phyloP scores from a whole-genome alignment of 225 moss, liverwort and hornwort genomes.

The Antitrichia curtipendula region DNA sequence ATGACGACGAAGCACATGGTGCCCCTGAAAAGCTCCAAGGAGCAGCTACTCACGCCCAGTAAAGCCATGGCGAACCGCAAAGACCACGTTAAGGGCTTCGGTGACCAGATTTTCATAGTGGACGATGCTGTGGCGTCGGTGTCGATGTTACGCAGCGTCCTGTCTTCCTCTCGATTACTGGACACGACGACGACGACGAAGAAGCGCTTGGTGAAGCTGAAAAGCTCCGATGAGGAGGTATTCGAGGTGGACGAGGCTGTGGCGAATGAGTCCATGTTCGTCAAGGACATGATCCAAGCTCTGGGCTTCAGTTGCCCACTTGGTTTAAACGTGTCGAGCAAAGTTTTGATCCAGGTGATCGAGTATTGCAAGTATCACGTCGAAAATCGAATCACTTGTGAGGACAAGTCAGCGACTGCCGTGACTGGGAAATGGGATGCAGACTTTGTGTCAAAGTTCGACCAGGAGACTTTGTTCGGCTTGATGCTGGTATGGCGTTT shows the following conservation, averaged over 20 bases:
- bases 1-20: not conserved
- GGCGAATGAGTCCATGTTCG: conserved; percentile 6
- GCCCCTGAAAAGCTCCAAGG: not conserved
- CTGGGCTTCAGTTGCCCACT: not conserved
- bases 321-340: conserved; percentile 18
- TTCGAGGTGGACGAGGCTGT: conserved; percentile 28
- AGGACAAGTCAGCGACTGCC: not conserved
- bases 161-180: not conserved
- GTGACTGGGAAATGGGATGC: conserved; percentile 5
- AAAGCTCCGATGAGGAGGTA: conserved; percentile 8
- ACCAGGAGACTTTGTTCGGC: conserved; percentile 9
- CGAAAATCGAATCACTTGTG: conserved; percentile 1
- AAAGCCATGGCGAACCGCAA: not conserved
- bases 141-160: not conserved
- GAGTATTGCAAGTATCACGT: conserved; percentile 19
- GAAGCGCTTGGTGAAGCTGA: not conserved
- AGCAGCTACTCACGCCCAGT: not conserved
- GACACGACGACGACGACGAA: not conserved
- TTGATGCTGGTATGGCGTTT: not conserved
- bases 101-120: not conserved
- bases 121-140: not conserved
- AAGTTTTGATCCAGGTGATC: conserved; percentile 11
- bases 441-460: not conserved
- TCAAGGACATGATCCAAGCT: conserved; percentile 15
- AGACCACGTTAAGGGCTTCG: not conserved